Evolutionary conservation across 495 filamentous ascomycete genomes (phyloP).

Genomic region (Mytilinidion resinicola): DNA sequence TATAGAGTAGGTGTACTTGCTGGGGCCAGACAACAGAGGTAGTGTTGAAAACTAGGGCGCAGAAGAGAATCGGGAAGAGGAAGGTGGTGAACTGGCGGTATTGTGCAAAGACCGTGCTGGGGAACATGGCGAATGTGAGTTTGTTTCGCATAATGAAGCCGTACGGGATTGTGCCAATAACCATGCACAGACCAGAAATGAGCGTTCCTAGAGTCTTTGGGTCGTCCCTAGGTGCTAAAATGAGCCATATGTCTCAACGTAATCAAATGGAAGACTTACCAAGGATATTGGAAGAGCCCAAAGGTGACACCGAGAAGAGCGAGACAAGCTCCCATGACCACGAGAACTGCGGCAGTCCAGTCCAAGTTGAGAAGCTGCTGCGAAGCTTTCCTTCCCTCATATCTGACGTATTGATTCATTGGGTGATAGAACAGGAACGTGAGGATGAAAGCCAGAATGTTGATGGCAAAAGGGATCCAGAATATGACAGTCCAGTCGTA

Average conservation of each 20-base stretch:
- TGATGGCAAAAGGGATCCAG: neutral
- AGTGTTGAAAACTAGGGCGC: neutral
- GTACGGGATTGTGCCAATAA: neutral
- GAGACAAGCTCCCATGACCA: neutral
- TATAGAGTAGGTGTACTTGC: constrained; percentile 3
- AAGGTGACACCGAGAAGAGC: neutral
- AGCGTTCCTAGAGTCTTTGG: neutral
- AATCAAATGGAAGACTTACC: neutral
- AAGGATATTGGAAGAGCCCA: constrained; percentile 1
- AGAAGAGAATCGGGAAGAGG: neutral
- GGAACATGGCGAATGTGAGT: neutral
- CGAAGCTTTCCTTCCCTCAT: neutral
- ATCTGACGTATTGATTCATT: neutral
- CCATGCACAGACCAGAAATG: neutral
- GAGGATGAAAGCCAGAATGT: neutral
- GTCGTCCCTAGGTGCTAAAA: neutral
- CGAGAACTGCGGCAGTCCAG: neutral
- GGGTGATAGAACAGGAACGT: constrained; percentile 1
- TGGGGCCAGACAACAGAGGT: neutral
- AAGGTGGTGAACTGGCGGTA: constrained; percentile 1
- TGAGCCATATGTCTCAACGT: neutral
- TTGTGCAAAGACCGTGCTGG: neutral
- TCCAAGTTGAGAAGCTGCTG: neutral
- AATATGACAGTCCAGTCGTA: neutral
- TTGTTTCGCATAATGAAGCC: neutral